Base-by-base conservation (phyloP, 768 basidiomycete genomes). In the Trametes cingulata region DNA sequence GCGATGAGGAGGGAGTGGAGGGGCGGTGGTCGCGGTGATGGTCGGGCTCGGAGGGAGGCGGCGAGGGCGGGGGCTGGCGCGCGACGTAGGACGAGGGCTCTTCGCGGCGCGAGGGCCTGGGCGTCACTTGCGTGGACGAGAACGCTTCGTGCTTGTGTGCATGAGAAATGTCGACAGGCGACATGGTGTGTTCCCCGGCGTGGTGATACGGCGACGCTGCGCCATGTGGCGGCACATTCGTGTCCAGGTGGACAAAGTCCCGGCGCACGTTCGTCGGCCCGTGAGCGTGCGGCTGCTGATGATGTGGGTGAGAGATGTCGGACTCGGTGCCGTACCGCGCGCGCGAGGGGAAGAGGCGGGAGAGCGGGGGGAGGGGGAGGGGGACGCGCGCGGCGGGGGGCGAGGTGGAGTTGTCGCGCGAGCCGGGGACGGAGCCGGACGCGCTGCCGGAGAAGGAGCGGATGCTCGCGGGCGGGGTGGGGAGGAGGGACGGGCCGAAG, bases 271-370 rank as follows among this genome's bases (percentile, higher is more conserved):
- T 56, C 63, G 54, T 56, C 29, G n/a, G n/a, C 29, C 29, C 29
- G 29, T n/a, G n/a, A n/a, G n/a, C 6, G 29, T 33, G 29, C 29
- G 4, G 29, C 4, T 33, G 29, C 29, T 33, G 29, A 33, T 33
- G 29, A 33, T 4, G 29, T 33, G 29, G 40, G 48, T 52, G 63
- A n/a, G 50, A 36, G 56, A 20, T 27, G 7, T 69, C 67, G 29
- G 65, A 62, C 29, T 61, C 61, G 15, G 67, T 64, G 27, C 61
- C 73, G 62, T 79, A 75, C 15, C 78, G 70, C 35, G 61, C 72
- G 36, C 78, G 71, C 15, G 68, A 79, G 36, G 78, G 77, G 58
- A 80, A 79, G 53, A 79, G 51, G 1, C 70, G 58, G 36, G 67
- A 62, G 66, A 68, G 48, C 7, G 75, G 53, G 65, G 74, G 47